Evolutionary conservation across 2,329 filamentous ascomycete genomes (phyloP).

Genomic region (Ophiostoma novo-ulmi): DNA sequence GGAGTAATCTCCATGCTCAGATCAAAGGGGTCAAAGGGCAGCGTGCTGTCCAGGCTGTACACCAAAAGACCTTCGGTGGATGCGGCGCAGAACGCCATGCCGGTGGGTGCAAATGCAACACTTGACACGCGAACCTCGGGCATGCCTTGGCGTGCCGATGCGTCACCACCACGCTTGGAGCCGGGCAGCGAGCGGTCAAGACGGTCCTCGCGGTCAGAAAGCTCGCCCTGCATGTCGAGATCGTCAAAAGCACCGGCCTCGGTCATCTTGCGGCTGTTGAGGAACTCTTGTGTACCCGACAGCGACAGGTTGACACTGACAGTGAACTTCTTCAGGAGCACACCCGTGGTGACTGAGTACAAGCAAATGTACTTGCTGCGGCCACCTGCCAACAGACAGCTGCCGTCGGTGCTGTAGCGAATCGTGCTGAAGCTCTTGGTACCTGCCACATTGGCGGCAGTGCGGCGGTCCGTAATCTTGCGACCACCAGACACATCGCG

Average conservation of each 20-base stretch:
- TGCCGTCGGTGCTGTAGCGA: constrained; percentile 86
- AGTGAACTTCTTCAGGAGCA: constrained; percentile 89
- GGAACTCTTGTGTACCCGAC: constrained; percentile 91
- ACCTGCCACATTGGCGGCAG: constrained; percentile 82
- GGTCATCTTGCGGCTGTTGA: constrained; percentile 87
- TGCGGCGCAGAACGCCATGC: constrained; percentile 86
- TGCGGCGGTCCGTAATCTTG: constrained; percentile 79
- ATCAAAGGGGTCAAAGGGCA: constrained; percentile 93
- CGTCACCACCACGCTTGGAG: constrained; percentile 75
- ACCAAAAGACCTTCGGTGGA: constrained; percentile 91
- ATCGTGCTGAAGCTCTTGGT: constrained; percentile 89
- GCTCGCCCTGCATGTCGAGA: constrained; percentile 83
- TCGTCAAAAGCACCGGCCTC: constrained; percentile 80
- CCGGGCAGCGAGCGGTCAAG: constrained; percentile 76
- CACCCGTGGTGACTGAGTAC: constrained; percentile 90
- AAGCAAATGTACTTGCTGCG: constrained; percentile 99
- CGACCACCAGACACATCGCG: constrained; percentile 90
- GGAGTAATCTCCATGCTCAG: constrained; percentile 92
- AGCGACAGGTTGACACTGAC: constrained; percentile 94
- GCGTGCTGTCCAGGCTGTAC: constrained; percentile 78
- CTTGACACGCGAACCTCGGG: constrained; percentile 81
- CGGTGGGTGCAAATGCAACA: constrained; percentile 82
- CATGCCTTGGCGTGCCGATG: constrained; percentile 67
- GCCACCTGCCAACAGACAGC: constrained; percentile 81
- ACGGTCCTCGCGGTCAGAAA: constrained; percentile 81